Percentiles rank a stretch among this genome's conserved stretches.
Conservation (phyloP, 1,284 basidiomycete genomes). For the Marasmius oreades region DNA sequence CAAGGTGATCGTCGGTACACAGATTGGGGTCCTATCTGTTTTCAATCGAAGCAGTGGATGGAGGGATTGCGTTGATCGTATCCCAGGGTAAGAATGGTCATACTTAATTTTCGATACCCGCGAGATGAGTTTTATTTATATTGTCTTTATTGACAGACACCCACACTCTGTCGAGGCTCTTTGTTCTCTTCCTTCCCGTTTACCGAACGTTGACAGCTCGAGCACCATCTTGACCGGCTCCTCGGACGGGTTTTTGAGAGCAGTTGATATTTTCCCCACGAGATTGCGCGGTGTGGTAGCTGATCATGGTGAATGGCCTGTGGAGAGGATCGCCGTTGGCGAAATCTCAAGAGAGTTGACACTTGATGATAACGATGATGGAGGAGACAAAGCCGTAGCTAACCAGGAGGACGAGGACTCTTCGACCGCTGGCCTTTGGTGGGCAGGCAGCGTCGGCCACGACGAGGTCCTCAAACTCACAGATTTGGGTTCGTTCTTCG, state of each 20-base stretch:
- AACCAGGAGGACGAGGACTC: constrained; percentile 40
- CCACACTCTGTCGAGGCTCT: constrained; percentile 86
- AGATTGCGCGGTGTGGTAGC: constrained; percentile 89
- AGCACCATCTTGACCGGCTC: constrained; percentile 89
- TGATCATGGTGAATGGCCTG: constrained; percentile 87
- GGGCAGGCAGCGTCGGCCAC: constrained; percentile 93
- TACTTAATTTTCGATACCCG: constrained; percentile 10
- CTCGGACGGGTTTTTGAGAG: constrained; percentile 88
- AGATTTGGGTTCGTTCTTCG: constrained; percentile 63
- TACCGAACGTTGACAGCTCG: constrained; percentile 52
- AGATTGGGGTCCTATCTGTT: constrained; percentile 86
- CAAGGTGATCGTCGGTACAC: constrained; percentile 88
- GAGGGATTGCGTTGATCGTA: constrained; percentile 90
- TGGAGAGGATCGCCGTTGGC: constrained; percentile 78
- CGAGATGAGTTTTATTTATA: constrained; percentile 9
- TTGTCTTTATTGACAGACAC: constrained; percentile 47
- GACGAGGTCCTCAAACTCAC: constrained; percentile 86
- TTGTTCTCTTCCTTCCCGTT: constrained; percentile 66
- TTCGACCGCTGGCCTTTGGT: constrained; percentile 42
- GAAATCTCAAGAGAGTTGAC: constrained; percentile 30
- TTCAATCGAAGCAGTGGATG: constrained; percentile 87
- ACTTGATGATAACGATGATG: constrained; percentile 26
- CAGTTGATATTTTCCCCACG: constrained; percentile 87
- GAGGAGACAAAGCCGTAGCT: constrained; percentile 27
- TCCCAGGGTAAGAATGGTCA: constrained; percentile 65